Base-by-base conservation (phyloP, 169 alveolate genomes). In the Cryptosporidium felis region DNA sequence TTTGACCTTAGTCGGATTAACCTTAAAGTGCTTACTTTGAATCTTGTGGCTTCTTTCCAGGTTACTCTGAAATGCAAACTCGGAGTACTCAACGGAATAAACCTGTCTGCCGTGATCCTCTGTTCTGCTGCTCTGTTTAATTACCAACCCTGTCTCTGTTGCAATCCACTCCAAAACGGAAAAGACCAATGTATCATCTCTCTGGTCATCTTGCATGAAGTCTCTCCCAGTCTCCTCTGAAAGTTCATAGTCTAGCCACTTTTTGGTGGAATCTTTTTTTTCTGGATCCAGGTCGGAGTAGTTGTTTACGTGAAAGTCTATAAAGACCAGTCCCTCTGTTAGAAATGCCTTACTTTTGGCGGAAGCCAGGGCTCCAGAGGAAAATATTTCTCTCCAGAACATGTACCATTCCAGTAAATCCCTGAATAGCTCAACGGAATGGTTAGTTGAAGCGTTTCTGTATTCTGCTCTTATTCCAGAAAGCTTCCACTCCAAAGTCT, bases 321-420 rank as follows among this genome's bases (percentile, higher is more conserved):
- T 74, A n/a, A 40, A 21, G 10, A 74, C 16, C n/a, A 74, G 53
- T 51, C 85, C 85, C 38, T 41, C 56, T 4, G 59, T 21, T 18
- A 74, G 16, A 36, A 74, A 74, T 12, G 53, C 53, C 18, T 74
- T 74, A 14, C 58, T 56, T 74, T 40, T 74, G 30, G 67, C 41
- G 3, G 67, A 74, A 9, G 66, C 32, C 6, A 74, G 12, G 2
- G 45, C 67, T n/a, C 67, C 45, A 9, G 23, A 53, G 45, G 66
- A 38, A 2, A 74, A 40, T 3, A 36, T 23, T 12, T 3, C 14
- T 28, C 67, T 74, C 85, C 85, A 74, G 23, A 38, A 74, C 59
- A 32, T 34, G 28, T 74, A 74, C 85, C 85, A 74, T 12, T 46
- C 59, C 23, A 49, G 61, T 74, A 74, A 21, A 53, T 74, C 67